Conservation (phyloP, 2,329 filamentous ascomycete genomes). For the Paraconiothyrium sp. region DNA sequence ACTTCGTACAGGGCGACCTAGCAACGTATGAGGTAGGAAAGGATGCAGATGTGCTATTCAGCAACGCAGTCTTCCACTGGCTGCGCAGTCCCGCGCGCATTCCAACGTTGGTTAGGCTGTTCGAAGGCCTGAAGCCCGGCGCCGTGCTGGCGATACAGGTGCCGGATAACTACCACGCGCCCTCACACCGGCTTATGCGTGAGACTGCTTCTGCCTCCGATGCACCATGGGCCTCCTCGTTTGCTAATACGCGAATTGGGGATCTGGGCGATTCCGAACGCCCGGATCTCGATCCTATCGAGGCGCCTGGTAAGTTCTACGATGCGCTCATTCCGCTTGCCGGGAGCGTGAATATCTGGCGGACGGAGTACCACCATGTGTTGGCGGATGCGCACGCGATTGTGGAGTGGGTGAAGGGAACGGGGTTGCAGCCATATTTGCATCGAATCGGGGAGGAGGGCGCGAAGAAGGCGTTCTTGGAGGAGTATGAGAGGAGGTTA, state of each 20-base stretch:
- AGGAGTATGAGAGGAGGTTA: slow-evolving; percentile 59
- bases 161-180: slow-evolving; percentile 61
- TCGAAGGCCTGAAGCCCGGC: slow-evolving; percentile 54
- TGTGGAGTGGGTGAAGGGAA: slow-evolving; percentile 69
- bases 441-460: slow-evolving; percentile 56
- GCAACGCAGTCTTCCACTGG: slow-evolving; percentile 70
- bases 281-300: slow-evolving; percentile 60
- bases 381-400: slow-evolving; percentile 60
- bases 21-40: slow-evolving; percentile 48
- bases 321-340: slow-evolving; percentile 56
- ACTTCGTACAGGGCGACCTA: slow-evolving; percentile 61
- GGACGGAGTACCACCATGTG: slow-evolving; percentile 63
- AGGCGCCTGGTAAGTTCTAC: slow-evolving; percentile 59
- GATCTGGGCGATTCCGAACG: slow-evolving; percentile 17
- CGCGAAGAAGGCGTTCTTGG: slow-evolving; percentile 55
- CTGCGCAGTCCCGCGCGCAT: slow-evolving; percentile 57
- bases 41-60: slow-evolving; percentile 57
- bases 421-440: slow-evolving; percentile 65
- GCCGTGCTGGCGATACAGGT: slow-evolving; percentile 65
- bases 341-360: slow-evolving; percentile 62
- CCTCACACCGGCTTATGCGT: slow-evolving; percentile 62
- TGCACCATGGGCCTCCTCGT: slow-evolving; percentile 51
- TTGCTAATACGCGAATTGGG: slow-evolving; percentile 35
- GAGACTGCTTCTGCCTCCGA: slow-evolving; percentile 45
- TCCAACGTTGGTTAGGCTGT: slow-evolving; percentile 54